Base-by-base conservation (phyloP, 73 alveolate species). In the Paramecium octaurelia region DNA sequence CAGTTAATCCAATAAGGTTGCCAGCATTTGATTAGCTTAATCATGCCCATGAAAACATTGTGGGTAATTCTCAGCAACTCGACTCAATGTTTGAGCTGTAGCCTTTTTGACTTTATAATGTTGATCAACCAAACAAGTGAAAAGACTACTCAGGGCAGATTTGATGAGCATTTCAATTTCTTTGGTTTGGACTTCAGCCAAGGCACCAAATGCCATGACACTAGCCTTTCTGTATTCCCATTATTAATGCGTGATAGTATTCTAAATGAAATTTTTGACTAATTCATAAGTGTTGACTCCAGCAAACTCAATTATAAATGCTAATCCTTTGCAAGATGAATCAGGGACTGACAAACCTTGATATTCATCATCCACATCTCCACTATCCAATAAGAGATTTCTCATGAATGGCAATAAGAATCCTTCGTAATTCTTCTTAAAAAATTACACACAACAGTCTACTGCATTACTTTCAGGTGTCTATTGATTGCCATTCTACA, bases 201-300 rank as follows among this genome's bases (percentile, higher is more conserved):
- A 36, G 2, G 87, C 87, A 16, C 87, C 87, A 73, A 73, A 73
- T 34, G 87, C 87, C 87, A 73, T 36, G 4, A 73, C 87, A 29
- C 87, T 43, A 11, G 87, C 87, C 12, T 73, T 73, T 43, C 59
- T 73, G 20, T 73, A 73, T 73, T 73, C 60, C 54, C 54, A 73
- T 73, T 31, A 14, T 36, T 35, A 21, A 4, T 73, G 20, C 6
- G 40, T 16, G n/a, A 73, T 73, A 2, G 87, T 73, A 36, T 73
- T 73, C 10, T 35, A 35, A 16, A 73, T 73, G 18, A 73, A 73
- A 21, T 34, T 73, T 16, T 35, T 73, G n/a, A 73, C 87, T 16
- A 23, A 35, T 6, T 31, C 60, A 21, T 35, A 40, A 36, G 87
- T 73, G 2, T 29, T 21, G 0, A 36, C n/a, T 34, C 87, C 87